Percentiles rank a stretch among this genome's conserved stretches.
These are phyloP conservation scores for Fusarium veterinarium DNA, from an alignment of 2,329 filamentous ascomycete genomes.

Conservation along the genomic window DNA sequence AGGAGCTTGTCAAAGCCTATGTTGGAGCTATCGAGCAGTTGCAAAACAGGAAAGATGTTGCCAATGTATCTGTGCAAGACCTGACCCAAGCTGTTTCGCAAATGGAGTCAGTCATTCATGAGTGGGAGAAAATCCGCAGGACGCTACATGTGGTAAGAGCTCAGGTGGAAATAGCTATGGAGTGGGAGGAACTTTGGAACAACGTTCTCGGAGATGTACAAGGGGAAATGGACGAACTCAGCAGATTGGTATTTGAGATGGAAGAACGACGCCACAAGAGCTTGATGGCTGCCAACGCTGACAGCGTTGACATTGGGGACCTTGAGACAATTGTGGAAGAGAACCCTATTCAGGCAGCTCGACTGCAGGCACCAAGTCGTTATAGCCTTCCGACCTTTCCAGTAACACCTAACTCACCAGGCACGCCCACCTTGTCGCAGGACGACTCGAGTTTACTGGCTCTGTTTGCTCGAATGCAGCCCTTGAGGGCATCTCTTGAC, in stretches of 20 bases:
- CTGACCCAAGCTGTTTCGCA: constrained; percentile 81
- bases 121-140: constrained; percentile 85
- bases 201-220: constrained; percentile 93
- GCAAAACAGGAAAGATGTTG: constrained; percentile 82
- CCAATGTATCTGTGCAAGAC: constrained; percentile 75
- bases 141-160: constrained; percentile 83
- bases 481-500: constrained; percentile 89
- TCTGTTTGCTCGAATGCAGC: constrained; percentile 95
- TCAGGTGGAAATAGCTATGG: constrained; percentile 97
- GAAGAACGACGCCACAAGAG: constrained; percentile 92
- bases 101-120: constrained; percentile 87
- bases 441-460: constrained; percentile 91
- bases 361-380: constrained; percentile 69
- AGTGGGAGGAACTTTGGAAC: constrained; percentile 98
- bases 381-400: constrained; percentile 76
- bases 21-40: constrained; percentile 93
- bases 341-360: constrained; percentile 68
- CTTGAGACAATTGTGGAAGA: constrained; percentile 95
- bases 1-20: constrained; percentile 90
- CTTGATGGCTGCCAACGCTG: constrained; percentile 71
- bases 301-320: constrained; percentile 83
- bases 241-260: constrained; percentile 93
- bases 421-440: constrained; percentile 67
- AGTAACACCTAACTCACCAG: constrained; percentile 69
- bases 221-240: constrained; percentile 83